phyloP scores from a whole-genome alignment of 1,284 basidiomycete genomes.

The Tilletiopsis washingtonensis region DNA sequence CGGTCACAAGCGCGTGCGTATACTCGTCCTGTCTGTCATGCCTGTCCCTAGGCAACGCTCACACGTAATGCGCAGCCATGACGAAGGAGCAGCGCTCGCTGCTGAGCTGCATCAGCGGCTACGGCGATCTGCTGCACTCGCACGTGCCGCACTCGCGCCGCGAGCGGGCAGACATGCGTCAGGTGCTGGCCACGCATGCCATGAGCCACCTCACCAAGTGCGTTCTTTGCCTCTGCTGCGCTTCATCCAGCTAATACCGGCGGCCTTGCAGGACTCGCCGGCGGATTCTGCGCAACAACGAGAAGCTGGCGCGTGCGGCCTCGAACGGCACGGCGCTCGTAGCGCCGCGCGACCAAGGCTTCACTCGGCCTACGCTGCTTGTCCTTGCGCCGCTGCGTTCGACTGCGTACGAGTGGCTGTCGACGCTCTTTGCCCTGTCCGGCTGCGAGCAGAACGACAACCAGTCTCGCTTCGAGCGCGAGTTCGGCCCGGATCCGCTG shows the following conservation, averaged over 20 bases:
- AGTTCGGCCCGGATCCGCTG: conserved; percentile 66
- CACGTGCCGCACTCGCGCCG: conserved; percentile 12
- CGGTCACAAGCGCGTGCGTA: no score
- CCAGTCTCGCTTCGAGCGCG: conserved; percentile 66
- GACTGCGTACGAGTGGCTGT: conserved; percentile 67
- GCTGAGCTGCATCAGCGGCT: conserved; percentile 20
- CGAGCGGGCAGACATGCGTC: conserved; percentile 17
- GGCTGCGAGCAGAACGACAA: conserved; percentile 52
- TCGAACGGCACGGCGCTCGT: conserved; percentile 4
- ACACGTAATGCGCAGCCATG: not conserved
- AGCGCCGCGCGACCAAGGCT: conserved; percentile 76
- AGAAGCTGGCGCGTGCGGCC: conserved; percentile 57
- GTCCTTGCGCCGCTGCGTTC: conserved; percentile 87
- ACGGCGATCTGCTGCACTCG: conserved; percentile 33
- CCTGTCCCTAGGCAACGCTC: no score
- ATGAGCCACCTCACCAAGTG: conserved; percentile 52
- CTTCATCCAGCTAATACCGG: not conserved
- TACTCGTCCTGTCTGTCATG: no score
- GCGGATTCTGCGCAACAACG: conserved; percentile 86
- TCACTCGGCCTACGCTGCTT: conserved; percentile 89
- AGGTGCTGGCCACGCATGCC: conserved; percentile 28
- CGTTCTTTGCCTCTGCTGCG: not conserved
- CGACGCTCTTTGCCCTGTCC: conserved; percentile 21
- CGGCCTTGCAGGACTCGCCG: conserved; percentile 59
- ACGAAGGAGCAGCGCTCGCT: conserved; percentile 17